A percentile compares a stretch with the other conserved stretches of the same genome.
phyloP scores from a whole-genome alignment of 208 protist genomes.

The Leptomonas pyrrhocoris region DNA sequence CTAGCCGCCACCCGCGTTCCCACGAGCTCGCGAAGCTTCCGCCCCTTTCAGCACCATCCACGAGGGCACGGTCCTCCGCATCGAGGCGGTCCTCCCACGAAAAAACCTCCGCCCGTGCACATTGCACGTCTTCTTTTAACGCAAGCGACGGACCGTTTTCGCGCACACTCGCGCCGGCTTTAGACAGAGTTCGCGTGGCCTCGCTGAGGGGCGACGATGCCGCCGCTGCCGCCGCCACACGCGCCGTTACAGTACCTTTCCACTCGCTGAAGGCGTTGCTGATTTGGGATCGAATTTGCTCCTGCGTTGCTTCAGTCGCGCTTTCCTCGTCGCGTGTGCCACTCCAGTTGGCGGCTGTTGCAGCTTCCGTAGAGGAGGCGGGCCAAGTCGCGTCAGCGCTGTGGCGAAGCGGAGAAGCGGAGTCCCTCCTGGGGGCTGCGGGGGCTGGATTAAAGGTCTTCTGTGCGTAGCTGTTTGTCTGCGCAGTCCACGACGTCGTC shows the following conservation, averaged over 20 bases:
- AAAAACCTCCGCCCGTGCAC: too few relatives aligned
- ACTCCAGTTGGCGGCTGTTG: too few relatives aligned
- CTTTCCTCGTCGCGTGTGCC: background rate
- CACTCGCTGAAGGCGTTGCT: background rate
- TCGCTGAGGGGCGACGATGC: background rate
- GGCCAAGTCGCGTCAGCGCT: background rate
- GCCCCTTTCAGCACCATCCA: background rate
- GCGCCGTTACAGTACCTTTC: background rate
- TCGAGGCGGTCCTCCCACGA: conserved; percentile 1
- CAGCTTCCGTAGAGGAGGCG: too few relatives aligned
- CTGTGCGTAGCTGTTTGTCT: background rate
- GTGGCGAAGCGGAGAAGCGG: too few relatives aligned
- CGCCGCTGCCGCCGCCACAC: background rate
- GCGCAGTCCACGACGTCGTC: conserved; percentile 11
- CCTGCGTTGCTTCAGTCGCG: background rate
- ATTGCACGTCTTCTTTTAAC: too few relatives aligned
- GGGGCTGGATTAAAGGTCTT: background rate
- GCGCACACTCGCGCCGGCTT: background rate
- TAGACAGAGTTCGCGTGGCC: background rate
- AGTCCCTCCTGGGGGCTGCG: background rate
- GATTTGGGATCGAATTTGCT: background rate
- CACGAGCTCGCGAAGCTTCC: background rate
- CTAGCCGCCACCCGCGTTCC: conserved; percentile 2
- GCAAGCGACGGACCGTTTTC: too few relatives aligned
- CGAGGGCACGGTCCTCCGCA: background rate